A percentile compares a stretch with the other conserved stretches of the same genome.
Conservation (phyloP, 805 yeast species). For the Blastobotrys americana region DNA sequence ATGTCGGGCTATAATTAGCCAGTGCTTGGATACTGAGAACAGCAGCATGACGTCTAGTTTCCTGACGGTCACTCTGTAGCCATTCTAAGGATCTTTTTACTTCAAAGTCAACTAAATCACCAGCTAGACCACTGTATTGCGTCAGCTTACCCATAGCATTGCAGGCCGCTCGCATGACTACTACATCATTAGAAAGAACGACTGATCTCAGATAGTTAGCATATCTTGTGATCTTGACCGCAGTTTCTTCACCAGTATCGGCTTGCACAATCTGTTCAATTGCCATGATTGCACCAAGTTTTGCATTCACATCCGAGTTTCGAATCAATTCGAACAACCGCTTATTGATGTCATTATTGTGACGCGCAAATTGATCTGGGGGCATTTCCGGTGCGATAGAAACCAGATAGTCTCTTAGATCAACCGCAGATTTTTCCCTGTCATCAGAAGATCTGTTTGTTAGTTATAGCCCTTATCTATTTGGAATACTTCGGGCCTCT, state of each 20-base stretch:
- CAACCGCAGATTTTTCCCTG: constrained; percentile 51
- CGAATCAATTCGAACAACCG: constrained; percentile 79
- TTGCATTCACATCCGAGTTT: constrained; percentile 60
- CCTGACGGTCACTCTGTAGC: constrained; percentile 83
- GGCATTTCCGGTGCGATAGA: constrained; percentile 74
- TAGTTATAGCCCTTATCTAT: neutral
- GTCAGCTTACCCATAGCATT: constrained; percentile 83
- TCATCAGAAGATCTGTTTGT: constrained; percentile 22
- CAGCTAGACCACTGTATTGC: constrained; percentile 80
- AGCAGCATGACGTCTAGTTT: constrained; percentile 81
- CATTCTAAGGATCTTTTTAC: constrained; percentile 86
- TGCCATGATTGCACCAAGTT: constrained; percentile 87
- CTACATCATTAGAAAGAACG: constrained; percentile 73
- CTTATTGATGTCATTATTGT: constrained; percentile 79
- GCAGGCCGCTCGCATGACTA: constrained; percentile 82
- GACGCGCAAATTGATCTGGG: constrained; percentile 71
- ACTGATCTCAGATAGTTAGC: constrained; percentile 81
- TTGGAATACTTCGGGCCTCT: neutral
- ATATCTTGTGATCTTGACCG: constrained; percentile 81
- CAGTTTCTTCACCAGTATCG: constrained; percentile 73
- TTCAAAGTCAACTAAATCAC: constrained; percentile 89
- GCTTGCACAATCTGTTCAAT: constrained; percentile 81
- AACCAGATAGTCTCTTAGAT: constrained; percentile 60
- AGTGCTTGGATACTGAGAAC: constrained; percentile 73
- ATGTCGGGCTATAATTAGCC: constrained; percentile 80